Base-by-base conservation (phyloP, 768 basidiomycete genomes). In the Boletus sensibilis region DNA sequence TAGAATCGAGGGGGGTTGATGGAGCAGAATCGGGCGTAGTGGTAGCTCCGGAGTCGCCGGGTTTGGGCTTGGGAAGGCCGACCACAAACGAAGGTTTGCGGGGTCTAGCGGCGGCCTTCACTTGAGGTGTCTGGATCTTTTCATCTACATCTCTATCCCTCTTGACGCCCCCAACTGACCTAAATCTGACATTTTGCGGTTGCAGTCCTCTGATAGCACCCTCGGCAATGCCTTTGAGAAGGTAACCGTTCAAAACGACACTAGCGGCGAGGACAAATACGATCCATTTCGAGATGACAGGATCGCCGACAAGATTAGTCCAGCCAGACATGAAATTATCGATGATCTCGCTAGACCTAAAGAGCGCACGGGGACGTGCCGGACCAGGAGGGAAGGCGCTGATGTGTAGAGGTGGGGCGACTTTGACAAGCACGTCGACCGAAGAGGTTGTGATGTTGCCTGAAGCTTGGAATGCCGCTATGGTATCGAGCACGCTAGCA, bases 281-380 rank as follows among this genome's bases (percentile, higher is more conserved):
- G 68, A 98, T 94, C 90, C 92, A 95, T 76, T 98, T 98, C 65
- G 84, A 87, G 58, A 98, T 75, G 49, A 98, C 83, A 1, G 96
- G 96, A 67, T 99, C 96, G 37, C 94, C 94, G 49, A 98, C 93
- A 61, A 98, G 85, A 14, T 78, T 76, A 10, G 92, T 92, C 95
- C 95, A 98, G 4, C 83, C 81, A 41, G 84, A 83, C 90, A 97
- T 91, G 78, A 95, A 95, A 57, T 82, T 79, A 57, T 95, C 93
- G 52, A 96, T 75, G 21, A 82, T 74, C 55, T 86, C 84, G 25
- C 75, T 77, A 4, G 80, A 75, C 56, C 64, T 68, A 67, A 67
- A 59, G 61, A 62, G 65, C 40, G 68, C 56, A 45, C 63, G 68
- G n/a, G 71, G 72, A 55, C 68, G 71, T 56, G 65, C 58, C 8